Base-by-base conservation (phyloP, 768 basidiomycete genomes). In the Myochromella boudieri region DNA sequence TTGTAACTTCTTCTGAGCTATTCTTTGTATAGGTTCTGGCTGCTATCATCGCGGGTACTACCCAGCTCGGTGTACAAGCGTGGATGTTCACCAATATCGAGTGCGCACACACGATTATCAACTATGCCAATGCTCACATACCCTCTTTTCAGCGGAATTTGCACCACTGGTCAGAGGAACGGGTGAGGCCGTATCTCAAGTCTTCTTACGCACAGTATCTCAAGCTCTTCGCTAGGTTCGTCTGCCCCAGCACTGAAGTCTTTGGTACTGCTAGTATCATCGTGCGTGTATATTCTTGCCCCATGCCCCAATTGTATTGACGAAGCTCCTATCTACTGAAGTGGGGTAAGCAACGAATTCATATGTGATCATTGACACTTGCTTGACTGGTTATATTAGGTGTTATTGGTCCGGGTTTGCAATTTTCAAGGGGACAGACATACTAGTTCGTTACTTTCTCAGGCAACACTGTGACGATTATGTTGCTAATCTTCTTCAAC, bases 11-110 rank as follows among this genome's bases (percentile, higher is more conserved):
- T 15, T 36, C 21, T 36, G 22, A 42, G 44, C 3, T n/a, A 38
- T 25, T 9, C 27, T 5, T 63, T 58, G 18, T 75, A n/a, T n/a
- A 85, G 64, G 67, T 89, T 27, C 57, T 80, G 32, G 85, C 80
- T 17, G 71, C 76, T 4, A 50, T 74, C 4, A 58, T 87, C 20
- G 80, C 84, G 1, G 84, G 80, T 31, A 84, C 83, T 1, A 78
- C 81, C 7, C 85, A 85, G 49, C 70, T 86, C 4, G 81, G 74
- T 11, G 82, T 87, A 12, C 84, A 86, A 56, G 63, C 68, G 5
- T 68, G 80, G 82, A 84, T 84, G 80, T 84, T 84, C 54, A 67
- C 69, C 12, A 72, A 79, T 48, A 77, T 85, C 25, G 41, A 56
- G 60, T 63, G 49, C 28, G 66, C 42, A 27, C 40, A 37, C 38